Conservation (phyloP, 1,284 basidiomycete genomes). For the Uromyces viciae-fabae region DNA sequence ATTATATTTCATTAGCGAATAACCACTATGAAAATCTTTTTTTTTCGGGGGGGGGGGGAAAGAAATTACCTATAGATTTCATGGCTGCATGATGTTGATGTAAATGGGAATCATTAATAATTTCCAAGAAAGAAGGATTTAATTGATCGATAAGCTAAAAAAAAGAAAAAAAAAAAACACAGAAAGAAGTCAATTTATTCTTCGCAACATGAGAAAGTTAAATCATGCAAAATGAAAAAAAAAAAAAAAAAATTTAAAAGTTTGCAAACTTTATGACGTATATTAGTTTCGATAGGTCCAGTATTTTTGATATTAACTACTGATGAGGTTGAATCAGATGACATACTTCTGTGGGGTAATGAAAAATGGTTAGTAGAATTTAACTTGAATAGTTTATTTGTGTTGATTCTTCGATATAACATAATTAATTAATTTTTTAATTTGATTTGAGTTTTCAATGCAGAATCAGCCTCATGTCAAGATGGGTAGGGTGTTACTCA, state of each 20-base stretch:
- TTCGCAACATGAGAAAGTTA: not conserved
- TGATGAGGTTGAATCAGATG: too few species aligned
- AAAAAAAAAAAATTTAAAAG: not conserved
- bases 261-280: constrained; percentile 9
- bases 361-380: too few species aligned
- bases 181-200: not conserved
- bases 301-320: too few species aligned
- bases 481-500: too few species aligned
- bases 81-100: constrained; percentile 41
- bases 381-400: not conserved
- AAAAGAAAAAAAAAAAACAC: not conserved
- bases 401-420: not conserved
- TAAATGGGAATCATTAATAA: constrained; percentile 40
- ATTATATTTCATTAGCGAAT: not conserved
- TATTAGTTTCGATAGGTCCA: constrained; percentile 15
- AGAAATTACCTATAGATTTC: constrained; percentile 33
- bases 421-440: too few species aligned
- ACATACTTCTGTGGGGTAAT: too few species aligned
- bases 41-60: not conserved
- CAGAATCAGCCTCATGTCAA: too few species aligned
- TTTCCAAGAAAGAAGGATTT: constrained; percentile 7
- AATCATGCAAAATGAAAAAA: constrained; percentile 12
- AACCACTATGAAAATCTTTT: too few species aligned
- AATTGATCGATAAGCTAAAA: constrained; percentile 26
- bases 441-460: too few species aligned